phyloP scores from a whole-genome alignment of 345 rosid genomes.

The Xanthoceras sorbifolium region DNA sequence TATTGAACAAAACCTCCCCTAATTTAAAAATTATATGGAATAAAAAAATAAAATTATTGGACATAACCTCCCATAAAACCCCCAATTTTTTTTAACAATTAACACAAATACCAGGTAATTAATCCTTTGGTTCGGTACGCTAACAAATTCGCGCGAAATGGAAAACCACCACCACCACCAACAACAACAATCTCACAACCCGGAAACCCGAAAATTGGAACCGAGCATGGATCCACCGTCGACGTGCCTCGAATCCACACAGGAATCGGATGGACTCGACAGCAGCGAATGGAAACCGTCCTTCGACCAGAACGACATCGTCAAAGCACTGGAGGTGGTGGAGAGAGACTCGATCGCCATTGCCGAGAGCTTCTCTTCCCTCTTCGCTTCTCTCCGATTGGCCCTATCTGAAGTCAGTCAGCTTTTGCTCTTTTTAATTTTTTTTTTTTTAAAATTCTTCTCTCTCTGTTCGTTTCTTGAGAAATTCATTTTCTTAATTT shows the following conservation, averaged over 20 bases:
- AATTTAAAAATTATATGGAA: too few relatives aligned
- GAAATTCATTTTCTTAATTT: not conserved
- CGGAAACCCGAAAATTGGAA: constrained; percentile 8
- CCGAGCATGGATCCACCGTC: constrained; percentile 19
- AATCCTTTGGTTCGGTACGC: not conserved
- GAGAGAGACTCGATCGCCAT: constrained; percentile 85
- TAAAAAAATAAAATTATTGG: too few relatives aligned
- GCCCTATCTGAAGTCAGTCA: constrained; percentile 77
- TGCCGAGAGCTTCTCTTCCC: constrained; percentile 83
- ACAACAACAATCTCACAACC: not conserved
- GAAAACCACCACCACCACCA: constrained; percentile 23
- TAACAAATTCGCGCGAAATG: constrained; percentile 23
- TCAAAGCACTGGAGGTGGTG: constrained; percentile 67
- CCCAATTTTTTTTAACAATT: too few relatives aligned
- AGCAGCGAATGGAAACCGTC: constrained; percentile 27
- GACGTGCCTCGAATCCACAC: constrained; percentile 13
- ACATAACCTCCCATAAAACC: too few relatives aligned
- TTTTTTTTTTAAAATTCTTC: not conserved
- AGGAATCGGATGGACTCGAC: constrained; percentile 2
- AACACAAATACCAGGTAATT: too few relatives aligned
- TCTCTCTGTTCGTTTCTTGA: constrained; percentile 9
- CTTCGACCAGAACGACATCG: constrained; percentile 50
- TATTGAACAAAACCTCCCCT: too few relatives aligned
- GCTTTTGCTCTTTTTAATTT: not conserved
- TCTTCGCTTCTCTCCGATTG: constrained; percentile 74